These are phyloP conservation scores for Aspergillus pseudonomiae DNA, from an alignment of 2,329 filamentous ascomycete genomes.

Conservation along the genomic window DNA sequence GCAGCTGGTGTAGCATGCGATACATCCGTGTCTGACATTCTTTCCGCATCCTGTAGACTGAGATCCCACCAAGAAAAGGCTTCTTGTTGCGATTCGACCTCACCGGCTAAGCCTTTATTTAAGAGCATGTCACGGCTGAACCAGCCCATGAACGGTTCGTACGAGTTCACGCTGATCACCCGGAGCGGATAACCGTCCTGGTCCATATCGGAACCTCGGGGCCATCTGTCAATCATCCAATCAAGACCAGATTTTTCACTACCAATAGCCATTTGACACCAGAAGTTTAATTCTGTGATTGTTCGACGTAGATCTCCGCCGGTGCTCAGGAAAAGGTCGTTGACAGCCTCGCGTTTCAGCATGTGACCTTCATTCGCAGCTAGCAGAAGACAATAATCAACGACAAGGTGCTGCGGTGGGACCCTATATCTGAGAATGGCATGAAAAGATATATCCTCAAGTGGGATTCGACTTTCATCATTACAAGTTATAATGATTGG, in stretches of 20 bases:
- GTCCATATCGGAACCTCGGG: slow-evolving; percentile 70
- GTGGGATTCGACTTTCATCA: slow-evolving; percentile 78
- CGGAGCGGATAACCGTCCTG: slow-evolving; percentile 68
- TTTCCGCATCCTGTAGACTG: slow-evolving; percentile 62
- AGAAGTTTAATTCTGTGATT: slow-evolving; percentile 85
- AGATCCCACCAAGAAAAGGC: slow-evolving; percentile 69
- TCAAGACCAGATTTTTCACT: slow-evolving; percentile 85
- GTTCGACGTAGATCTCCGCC: slow-evolving; percentile 75
- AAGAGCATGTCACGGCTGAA: slow-evolving; percentile 63
- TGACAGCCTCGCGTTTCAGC: slow-evolving; percentile 67
- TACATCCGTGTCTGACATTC: slow-evolving; percentile 44
- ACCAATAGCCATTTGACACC: slow-evolving; percentile 95
- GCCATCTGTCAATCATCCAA: slow-evolving; percentile 84
- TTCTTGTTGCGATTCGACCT: slow-evolving; percentile 67
- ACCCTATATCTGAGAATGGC: slow-evolving; percentile 77
- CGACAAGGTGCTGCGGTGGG: slow-evolving; percentile 67
- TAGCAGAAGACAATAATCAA: slow-evolving; percentile 79
- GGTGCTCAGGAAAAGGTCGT: slow-evolving; percentile 70
- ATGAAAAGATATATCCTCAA: slow-evolving; percentile 75
- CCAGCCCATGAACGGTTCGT: slow-evolving; percentile 75
- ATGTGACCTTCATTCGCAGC: slow-evolving; percentile 89
- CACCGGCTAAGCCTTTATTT: slow-evolving; percentile 47
- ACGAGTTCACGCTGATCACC: slow-evolving; percentile 81
- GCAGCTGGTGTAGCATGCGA: slow-evolving; percentile 20
- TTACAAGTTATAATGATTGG: slow-evolving; percentile 97